A percentile compares a stretch with the other conserved stretches of the same genome.
Evolutionary conservation across 192 early-diverging fungal genomes (phyloP).

Genomic region (Backusella parvicylindrica): DNA sequence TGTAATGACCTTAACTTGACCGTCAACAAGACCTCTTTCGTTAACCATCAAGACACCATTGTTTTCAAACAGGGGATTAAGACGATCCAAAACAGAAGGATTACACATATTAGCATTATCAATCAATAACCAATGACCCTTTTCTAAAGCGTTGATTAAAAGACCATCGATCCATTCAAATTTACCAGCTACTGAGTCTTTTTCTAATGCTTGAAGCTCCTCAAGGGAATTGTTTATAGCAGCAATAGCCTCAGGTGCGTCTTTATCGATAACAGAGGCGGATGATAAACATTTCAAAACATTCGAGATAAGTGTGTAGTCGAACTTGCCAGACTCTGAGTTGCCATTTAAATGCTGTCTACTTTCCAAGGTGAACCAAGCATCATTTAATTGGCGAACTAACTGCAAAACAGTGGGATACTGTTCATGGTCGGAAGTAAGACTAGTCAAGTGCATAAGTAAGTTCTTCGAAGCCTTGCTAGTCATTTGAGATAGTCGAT

Average conservation of each 20-base stretch:
- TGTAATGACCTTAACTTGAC: constrained; percentile 67
- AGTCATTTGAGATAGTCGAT: constrained; percentile 14
- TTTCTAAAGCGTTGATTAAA: constrained; percentile 82
- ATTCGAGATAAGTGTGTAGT: constrained; percentile 16
- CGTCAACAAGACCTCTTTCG: constrained; percentile 85
- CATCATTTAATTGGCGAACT: constrained; percentile 31
- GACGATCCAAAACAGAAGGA: constrained; percentile 90
- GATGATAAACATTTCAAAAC: constrained; percentile 18
- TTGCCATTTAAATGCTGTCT: constrained; percentile 22
- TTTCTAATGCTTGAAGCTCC: constrained; percentile 42
- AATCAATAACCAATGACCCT: constrained; percentile 91
- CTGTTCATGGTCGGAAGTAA: not conserved
- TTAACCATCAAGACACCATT: constrained; percentile 85
- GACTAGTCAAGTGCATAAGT: constrained; percentile 10
- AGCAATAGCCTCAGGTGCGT: not conserved
- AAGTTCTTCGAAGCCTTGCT: constrained; percentile 17
- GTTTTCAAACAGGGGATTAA: constrained; percentile 92
- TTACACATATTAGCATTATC: constrained; percentile 97
- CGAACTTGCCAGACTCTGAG: constrained; percentile 15
- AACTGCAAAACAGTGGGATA: constrained; percentile 14
- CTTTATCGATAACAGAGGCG: constrained; percentile 4
- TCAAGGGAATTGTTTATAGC: not conserved
- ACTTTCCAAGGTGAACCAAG: constrained; percentile 34
- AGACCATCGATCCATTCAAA: constrained; percentile 99
- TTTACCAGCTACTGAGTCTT: constrained; percentile 60